Conservation (phyloP, 495 filamentous ascomycete genomes). For the Penicillium maclennaniae region DNA sequence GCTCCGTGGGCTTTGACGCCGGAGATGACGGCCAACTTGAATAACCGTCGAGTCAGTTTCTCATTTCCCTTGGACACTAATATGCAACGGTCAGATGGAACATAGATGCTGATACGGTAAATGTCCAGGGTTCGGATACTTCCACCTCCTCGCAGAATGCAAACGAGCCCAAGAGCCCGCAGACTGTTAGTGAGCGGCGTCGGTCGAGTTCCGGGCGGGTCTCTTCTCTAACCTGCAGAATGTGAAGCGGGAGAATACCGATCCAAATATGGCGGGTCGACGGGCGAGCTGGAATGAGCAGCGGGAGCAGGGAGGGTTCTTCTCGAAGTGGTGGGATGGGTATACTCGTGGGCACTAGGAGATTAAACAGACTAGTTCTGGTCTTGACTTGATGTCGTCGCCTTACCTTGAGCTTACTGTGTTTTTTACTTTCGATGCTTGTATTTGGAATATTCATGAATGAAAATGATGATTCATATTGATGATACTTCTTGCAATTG, state of each 20-base stretch:
- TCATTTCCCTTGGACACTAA: background rate
- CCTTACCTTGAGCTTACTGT: background rate
- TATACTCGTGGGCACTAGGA: conserved; percentile 36
- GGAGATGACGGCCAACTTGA: conserved; percentile 12
- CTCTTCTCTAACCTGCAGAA: conserved; percentile 48
- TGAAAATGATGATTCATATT: background rate
- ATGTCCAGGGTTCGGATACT: conserved; percentile 20
- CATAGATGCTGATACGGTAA: background rate
- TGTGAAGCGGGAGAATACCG: conserved; percentile 48
- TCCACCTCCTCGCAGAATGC: conserved; percentile 19
- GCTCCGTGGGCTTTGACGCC: conserved; percentile 27
- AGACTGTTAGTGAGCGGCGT: conserved; percentile 27
- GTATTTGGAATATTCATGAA: background rate
- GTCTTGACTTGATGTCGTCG: background rate
- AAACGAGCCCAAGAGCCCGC: conserved; percentile 6
- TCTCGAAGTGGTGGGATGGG: conserved; percentile 54
- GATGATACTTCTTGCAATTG: too few species aligned
- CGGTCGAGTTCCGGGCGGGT: conserved; percentile 29
- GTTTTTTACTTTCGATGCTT: background rate
- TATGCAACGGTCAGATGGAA: too few species aligned
- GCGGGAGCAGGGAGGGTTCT: conserved; percentile 35
- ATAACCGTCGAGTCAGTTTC: conserved; percentile 18
- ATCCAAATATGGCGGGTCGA: conserved; percentile 35
- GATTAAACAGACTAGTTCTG: background rate
- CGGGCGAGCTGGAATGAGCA: conserved; percentile 51